Percentiles rank a stretch among this genome's conserved stretches.
Evolutionary conservation across 2,329 filamentous ascomycete species (phyloP).

Genomic region (Simplicillium sp.): DNA sequence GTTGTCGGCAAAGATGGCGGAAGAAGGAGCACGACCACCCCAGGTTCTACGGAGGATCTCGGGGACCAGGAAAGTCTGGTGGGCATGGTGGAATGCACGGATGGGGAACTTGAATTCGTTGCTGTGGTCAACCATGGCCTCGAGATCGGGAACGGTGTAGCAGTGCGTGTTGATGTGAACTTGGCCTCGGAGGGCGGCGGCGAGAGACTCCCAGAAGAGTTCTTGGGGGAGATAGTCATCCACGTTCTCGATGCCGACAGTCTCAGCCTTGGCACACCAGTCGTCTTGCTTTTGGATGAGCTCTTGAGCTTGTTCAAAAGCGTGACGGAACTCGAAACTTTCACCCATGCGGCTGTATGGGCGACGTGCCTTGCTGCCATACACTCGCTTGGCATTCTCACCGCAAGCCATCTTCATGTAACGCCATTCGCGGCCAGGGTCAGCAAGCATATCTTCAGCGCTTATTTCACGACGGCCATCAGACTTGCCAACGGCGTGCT

Average conservation of each 20-base stretch:
- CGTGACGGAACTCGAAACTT: conserved; percentile 59
- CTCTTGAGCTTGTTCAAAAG: conserved; percentile 52
- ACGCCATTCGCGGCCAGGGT: conserved; percentile 54
- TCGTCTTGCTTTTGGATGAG: conserved; percentile 54
- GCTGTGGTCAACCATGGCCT: conserved; percentile 60
- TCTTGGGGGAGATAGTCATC: conserved; percentile 51
- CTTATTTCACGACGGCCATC: conserved; percentile 56
- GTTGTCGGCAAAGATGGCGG: conserved; percentile 60
- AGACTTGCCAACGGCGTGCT: conserved; percentile 51
- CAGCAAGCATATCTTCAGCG: conserved; percentile 53
- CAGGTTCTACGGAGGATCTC: conserved; percentile 50
- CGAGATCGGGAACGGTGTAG: conserved; percentile 60
- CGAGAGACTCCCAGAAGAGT: conserved; percentile 53
- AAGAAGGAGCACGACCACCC: conserved; percentile 43
- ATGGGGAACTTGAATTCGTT: conserved; percentile 58
- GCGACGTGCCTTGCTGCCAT: conserved; percentile 42
- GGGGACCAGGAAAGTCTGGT: conserved; percentile 23
- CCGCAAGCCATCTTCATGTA: conserved; percentile 74
- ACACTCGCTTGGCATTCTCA: conserved; percentile 57
- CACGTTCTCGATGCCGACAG: conserved; percentile 39
- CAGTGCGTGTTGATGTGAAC: conserved; percentile 64
- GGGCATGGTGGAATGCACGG: conserved; percentile 7
- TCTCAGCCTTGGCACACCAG: conserved; percentile 52
- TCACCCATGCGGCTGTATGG: conserved; percentile 57
- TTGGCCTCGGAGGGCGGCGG: conserved; percentile 55